Conservation (phyloP, 2,329 filamentous ascomycete species). For the Epichloe baconii region DNA sequence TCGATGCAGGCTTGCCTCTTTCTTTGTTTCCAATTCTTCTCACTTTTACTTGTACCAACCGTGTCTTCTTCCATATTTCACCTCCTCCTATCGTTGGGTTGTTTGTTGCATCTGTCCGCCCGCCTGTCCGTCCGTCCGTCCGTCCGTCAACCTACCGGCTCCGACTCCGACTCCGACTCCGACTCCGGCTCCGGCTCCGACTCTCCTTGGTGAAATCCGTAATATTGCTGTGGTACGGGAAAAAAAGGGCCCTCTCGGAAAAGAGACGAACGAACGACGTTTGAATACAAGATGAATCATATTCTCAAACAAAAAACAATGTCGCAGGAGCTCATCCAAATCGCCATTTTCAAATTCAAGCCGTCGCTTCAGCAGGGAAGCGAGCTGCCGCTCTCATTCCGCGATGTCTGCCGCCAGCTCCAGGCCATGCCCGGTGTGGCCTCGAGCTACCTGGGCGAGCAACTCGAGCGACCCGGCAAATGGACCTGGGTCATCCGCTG, state of each 20-base stretch:
- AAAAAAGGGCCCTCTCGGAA: not conserved
- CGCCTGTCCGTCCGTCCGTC: too few species aligned
- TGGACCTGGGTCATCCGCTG: slow-evolving; percentile 23
- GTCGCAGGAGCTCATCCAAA: slow-evolving; percentile 15
- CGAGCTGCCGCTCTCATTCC: slow-evolving; percentile 7
- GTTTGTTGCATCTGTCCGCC: too few species aligned
- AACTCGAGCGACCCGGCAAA: slow-evolving; percentile 20
- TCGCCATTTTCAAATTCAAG: slow-evolving; percentile 21
- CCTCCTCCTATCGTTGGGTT: too few species aligned
- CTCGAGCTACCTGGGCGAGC: slow-evolving; percentile 21
- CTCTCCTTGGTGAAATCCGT: not conserved
- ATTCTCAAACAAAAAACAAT: slow-evolving; percentile 14
- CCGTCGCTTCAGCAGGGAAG: slow-evolving; percentile 13
- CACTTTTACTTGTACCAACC: not conserved
- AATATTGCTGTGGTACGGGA: not conserved
- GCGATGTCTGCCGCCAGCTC: slow-evolving; percentile 15
- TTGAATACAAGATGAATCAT: slow-evolving; percentile 2
- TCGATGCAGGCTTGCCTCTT: not conserved
- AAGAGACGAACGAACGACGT: not conserved
- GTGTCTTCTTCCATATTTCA: too few species aligned
- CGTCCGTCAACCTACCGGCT: too few species aligned
- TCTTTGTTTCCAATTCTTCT: not conserved
- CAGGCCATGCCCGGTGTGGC: slow-evolving; percentile 20
- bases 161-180: too few species aligned
- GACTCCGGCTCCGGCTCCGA: too few species aligned